Evolutionary conservation across 768 basidiomycete genomes (phyloP), one percentile per base, ranked within the genome.

Genomic region (Artomyces pyxidatus): DNA sequence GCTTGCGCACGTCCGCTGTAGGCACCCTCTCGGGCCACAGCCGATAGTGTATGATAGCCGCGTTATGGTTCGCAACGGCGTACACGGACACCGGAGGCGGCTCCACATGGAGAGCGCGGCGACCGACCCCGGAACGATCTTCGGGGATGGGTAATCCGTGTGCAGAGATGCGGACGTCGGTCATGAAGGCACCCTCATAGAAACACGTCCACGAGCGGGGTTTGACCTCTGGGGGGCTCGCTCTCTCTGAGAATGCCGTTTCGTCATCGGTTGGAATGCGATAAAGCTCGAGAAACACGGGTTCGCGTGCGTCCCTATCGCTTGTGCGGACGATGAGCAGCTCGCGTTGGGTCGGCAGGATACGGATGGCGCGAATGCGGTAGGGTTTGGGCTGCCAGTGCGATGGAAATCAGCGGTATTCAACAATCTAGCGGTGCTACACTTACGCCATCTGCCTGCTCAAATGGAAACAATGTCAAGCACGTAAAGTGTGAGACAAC

Each of bases 11-110:
- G 26, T 52, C 53, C 3, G 50, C 6, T 42, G 43, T 54, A 37
- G 53, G 28, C 37, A 52, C 32, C 19, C 54, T 51, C 43, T 55
- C 51, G 9, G 54, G 54, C 51, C 52, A 55, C 16, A 55, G 29
- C 17, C 52, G 52, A 28, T 53, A 53, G 14, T 53, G 47, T 27
- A 53, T 46, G n/a, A n/a, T n/a, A n/a, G n/a, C n/a, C n/a, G n/a
- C n/a, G n/a, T n/a, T n/a, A n/a, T n/a, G 32, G 26, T 40, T 35
- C 37, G 30, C n/a, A 26, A 27, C 25, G 16, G 38, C 35, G 19
- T 37, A 46, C n/a, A 46, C 17, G 22, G 45, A 22, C 16, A 46
- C 19, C 19, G 45, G 45, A 19, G 35, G 35, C 21, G 45, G 45
- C 35, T 35, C 45, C 3, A 35, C 21, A 21, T 38, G 17, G 12